Evolutionary conservation across 441 rosid genomes (phyloP), one percentile per base, ranked within the genome.

Genomic region (Populus hybrid): DNA sequence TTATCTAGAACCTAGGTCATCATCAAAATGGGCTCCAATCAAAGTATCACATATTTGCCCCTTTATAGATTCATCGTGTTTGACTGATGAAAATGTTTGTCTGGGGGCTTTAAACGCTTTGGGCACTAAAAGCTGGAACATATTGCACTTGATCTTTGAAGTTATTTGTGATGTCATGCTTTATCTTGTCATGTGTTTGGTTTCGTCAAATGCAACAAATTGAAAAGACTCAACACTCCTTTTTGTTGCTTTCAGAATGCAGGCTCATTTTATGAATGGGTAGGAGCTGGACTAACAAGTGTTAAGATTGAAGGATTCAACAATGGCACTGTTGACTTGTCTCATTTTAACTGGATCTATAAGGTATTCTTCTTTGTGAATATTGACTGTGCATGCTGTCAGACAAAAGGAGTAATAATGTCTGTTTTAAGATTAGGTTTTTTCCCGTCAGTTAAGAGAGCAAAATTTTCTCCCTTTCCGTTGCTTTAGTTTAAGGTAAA

Each of bases 231-330:
- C 59, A 8, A 7, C 35, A 35, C 72, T 61, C 18, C 70, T 38
- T 75, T 74, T 66, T 75, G 50, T 64, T 82, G 67, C 77, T 81
- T 81, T 74, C 85, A 94, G 99, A 96, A 88, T 83, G 99, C 97
- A 35, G 99, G 99, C 72, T 76, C 95, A 35, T 85, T 81, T 85
- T 94, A 97, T 71, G 98, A 97, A 82, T 97, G 89, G 88, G 79
- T 86, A 74, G 88, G 87, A 80, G 97, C 98, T 16, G 98, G 98
- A 76, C 86, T 92, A 63, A 89, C 94, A 45, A 87, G 93, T 82
- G 98, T 94, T 75, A 87, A 86, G 80, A 90, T 97, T 35, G 45
- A 83, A 77, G 98, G 98, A 36, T 79, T 97, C 78, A 89, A 82
- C 84, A 87, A 79, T 72, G 98, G 98, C 75, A 90, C 90, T 12